Conservation (phyloP, 768 basidiomycete genomes). For the Terana coerulea region DNA sequence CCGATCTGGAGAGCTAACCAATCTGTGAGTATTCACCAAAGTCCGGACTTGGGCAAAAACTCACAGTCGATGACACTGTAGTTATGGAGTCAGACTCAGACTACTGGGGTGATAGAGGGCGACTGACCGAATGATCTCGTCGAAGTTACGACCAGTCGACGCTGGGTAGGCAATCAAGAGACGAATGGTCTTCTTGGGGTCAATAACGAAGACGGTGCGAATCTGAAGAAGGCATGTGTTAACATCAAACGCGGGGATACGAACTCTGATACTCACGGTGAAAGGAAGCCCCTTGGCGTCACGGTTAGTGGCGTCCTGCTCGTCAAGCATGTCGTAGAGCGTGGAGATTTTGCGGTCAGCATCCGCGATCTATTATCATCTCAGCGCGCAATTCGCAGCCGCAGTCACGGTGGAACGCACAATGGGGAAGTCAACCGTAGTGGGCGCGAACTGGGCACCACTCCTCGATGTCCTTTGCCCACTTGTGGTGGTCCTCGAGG, state of each 20-base stretch:
- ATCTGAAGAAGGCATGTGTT: too few species aligned
- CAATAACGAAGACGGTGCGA: slow-evolving; percentile 95
- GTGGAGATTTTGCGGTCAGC: slow-evolving; percentile 79
- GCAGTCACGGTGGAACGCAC: slow-evolving; percentile 37
- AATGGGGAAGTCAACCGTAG: slow-evolving; percentile 88
- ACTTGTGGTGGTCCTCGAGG: slow-evolving; percentile 77
- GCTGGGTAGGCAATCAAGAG: slow-evolving; percentile 91
- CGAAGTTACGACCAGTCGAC: slow-evolving; percentile 92
- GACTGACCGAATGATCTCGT: slow-evolving; percentile 55
- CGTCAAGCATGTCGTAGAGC: slow-evolving; percentile 94
- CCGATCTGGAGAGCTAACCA: slow-evolving; percentile 78
- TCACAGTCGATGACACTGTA: slow-evolving; percentile 69
- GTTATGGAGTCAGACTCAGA: slow-evolving; percentile 4
- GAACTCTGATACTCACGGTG: slow-evolving; percentile 53
- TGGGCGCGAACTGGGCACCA: slow-evolving; percentile 63
- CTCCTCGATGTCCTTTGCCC: slow-evolving; percentile 87
- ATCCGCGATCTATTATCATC: slow-evolving; percentile 77
- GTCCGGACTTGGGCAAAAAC: background rate
- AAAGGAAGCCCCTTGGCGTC: slow-evolving; percentile 89
- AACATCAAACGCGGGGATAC: background rate
- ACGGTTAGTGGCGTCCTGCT: slow-evolving; percentile 88
- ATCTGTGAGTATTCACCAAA: background rate
- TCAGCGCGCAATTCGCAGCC: background rate
- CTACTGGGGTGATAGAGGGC: background rate
- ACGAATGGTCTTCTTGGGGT: slow-evolving; percentile 94